Conservation (phyloP, 2,329 filamentous ascomycete species). For the Colletotrichum graminicola region DNA sequence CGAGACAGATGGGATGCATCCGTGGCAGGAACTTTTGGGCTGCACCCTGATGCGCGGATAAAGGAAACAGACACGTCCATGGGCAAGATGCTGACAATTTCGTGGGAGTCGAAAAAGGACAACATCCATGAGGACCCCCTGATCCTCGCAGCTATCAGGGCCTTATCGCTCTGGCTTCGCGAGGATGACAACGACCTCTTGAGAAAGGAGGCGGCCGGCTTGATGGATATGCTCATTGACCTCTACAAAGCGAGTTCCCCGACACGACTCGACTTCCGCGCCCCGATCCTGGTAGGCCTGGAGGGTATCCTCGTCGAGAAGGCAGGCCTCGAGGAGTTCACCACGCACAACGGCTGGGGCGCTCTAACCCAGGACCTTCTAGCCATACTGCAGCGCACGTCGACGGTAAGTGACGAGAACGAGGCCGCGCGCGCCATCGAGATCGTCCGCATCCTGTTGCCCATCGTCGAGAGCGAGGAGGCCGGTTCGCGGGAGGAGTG, state of each 20-base stretch:
- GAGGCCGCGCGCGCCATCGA: constrained; percentile 65
- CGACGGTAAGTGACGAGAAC: constrained; percentile 45
- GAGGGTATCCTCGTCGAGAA: constrained; percentile 66
- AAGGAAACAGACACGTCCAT: constrained; percentile 58
- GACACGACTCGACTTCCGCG: constrained; percentile 65
- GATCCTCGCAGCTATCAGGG: constrained; percentile 68
- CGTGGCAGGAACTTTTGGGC: constrained; percentile 70
- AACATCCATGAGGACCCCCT: constrained; percentile 67
- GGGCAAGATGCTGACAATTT: constrained; percentile 62
- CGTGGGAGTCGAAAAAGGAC: constrained; percentile 69
- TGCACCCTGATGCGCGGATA: constrained; percentile 68
- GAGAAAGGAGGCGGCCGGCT: constrained; percentile 66
- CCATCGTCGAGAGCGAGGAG: constrained; percentile 61
- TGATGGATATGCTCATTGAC: constrained; percentile 74
- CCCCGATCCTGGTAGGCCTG: constrained; percentile 68
- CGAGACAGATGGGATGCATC: constrained; percentile 78
- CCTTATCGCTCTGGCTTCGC: constrained; percentile 74
- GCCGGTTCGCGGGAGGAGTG: constrained; percentile 64
- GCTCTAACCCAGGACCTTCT: constrained; percentile 64
- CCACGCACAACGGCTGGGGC: constrained; percentile 66
- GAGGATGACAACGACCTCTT: constrained; percentile 74
- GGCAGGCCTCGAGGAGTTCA: constrained; percentile 61
- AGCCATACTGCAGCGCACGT: constrained; percentile 54
- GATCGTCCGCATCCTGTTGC: constrained; percentile 67
- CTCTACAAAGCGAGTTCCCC: constrained; percentile 62